Base-by-base conservation (phyloP, 306 rosid species). In the Pachyrhizus erosus region DNA sequence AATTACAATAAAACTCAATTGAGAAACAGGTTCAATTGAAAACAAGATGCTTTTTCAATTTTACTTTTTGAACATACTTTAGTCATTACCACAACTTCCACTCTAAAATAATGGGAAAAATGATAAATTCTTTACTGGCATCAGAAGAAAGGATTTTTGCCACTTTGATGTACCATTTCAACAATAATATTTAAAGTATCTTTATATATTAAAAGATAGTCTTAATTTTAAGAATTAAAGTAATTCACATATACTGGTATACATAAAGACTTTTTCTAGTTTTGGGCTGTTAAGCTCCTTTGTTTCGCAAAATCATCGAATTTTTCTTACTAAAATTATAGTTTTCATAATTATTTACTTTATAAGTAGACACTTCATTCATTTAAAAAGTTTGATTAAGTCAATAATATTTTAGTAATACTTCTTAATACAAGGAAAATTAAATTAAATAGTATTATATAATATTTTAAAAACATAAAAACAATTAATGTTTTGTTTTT, bases 61-160 rank as follows among this genome's bases (percentile, higher is more conserved):
- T n/a, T n/a, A n/a, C n/a, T n/a, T n/a, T n/a, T n/a, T n/a, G n/a
- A n/a, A n/a, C n/a, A n/a, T n/a, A n/a, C n/a, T n/a, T n/a, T n/a
- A n/a, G n/a, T n/a, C n/a, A n/a, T 27, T 27, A 27, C 31, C 31
- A 46, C 77, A 78, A 27, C 51, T 58, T 42, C 80, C 54, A 29
- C 21, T 20, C 51, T 58, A 31, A 29, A 51, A 48, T 31, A 67
- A 67, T 33, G 42, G 55, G 5, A 67, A 77, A 33, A 65, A 17
- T 12, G 15, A 34, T 66, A 64, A 21, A 55, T 67, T 55, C 64
- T 31, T 34, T 17, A 6, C 6, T 34, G 17, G 13, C 26, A 2
- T 34, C 12, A 34, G 27, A 67, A 67, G 73, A 39, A 74, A 31
- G 15, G 5, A 9, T 2, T 33, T 54, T 5, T 34, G 5, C 12